Evolutionary conservation across 176 grass and related monocot genomes (phyloP), one percentile per base, ranked within the genome.

Genomic region (Musa troglodytarum): DNA sequence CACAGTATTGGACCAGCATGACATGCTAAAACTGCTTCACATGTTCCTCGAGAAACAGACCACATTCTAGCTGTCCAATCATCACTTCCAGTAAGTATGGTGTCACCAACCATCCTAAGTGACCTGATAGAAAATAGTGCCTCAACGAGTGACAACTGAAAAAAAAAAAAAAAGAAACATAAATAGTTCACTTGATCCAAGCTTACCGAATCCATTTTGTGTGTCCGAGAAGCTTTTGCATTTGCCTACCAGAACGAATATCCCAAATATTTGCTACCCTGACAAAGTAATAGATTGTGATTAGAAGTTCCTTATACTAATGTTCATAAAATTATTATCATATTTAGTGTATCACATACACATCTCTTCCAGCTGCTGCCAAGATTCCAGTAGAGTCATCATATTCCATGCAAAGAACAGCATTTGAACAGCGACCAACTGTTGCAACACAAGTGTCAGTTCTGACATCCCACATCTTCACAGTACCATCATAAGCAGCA

Each of bases 391-490:
- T 91, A 57, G 90, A 89, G 76, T 99, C 95, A 56, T 99, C 90
- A 71, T 94, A 99, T 81, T 99, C 95, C 90, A 99, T 94, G 83
- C 90, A 99, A 61, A 90, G 84, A 91, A 99, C 77, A 71, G 84
- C 83, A 86, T 82, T 94, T 85, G 89, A 83, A 87, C 84, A 94
- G 69, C 88, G 90, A 79, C 90, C 95, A 82, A 99, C 95, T 8
- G 95, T 99, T 74, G 84, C 95, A 65, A 99, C 95, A 86, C 95
- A 99, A 54, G 88, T 99, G 85, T 99, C 95, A 74, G 95, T 99
- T 81, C 95, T 84, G 17, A 99, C 95, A 82, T 99, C 95, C 95
- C 95, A 99, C 95, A 99, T 99, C 76, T 94, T 99, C 19, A 99
- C 90, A 22, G 84, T 92, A 69, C 95, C 95, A 82, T 99, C 95